Conservation (phyloP, 2,329 filamentous ascomycete species). For the Diaporthe amygdali region DNA sequence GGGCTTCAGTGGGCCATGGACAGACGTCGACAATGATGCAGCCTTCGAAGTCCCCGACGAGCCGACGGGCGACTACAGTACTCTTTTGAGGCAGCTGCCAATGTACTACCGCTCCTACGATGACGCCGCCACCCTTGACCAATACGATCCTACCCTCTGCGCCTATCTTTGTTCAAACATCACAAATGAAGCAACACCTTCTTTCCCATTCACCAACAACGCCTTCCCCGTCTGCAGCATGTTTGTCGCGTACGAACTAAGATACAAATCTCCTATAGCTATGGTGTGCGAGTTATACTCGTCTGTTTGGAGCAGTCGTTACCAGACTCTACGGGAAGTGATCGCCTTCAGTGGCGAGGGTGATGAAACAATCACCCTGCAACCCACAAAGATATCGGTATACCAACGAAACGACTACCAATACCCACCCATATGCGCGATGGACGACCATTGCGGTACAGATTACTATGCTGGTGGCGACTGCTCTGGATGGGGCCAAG, state of each 20-base stretch:
- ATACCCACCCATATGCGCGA: slow-evolving; percentile 15
- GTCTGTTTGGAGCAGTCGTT: slow-evolving; percentile 19
- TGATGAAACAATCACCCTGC: not conserved
- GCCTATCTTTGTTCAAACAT: slow-evolving; percentile 4
- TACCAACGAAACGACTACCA: slow-evolving; percentile 16
- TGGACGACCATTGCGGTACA: not conserved
- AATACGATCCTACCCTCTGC: slow-evolving; percentile 16
- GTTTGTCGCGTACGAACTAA: slow-evolving; percentile 20
- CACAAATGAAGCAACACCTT: not conserved
- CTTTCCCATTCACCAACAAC: not conserved
- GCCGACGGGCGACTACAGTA: slow-evolving; percentile 13
- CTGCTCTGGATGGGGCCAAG: slow-evolving; percentile 21
- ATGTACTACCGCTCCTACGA: not conserved
- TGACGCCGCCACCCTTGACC: not conserved
- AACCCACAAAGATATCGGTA: not conserved
- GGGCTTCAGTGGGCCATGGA: slow-evolving; percentile 11
- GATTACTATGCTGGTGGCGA: slow-evolving; percentile 20
- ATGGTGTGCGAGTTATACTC: slow-evolving; percentile 20
- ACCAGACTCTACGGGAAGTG: slow-evolving; percentile 4
- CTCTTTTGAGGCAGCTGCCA: not conserved
- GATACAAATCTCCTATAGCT: not conserved
- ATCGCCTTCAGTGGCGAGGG: not conserved
- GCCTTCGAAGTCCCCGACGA: slow-evolving; percentile 17
- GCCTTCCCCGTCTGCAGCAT: slow-evolving; percentile 17
- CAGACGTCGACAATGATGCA: slow-evolving; percentile 3